These are phyloP conservation scores for Xerocomus potaroensis DNA, from an alignment of 768 basidiomycete genomes.

Conservation along the genomic window DNA sequence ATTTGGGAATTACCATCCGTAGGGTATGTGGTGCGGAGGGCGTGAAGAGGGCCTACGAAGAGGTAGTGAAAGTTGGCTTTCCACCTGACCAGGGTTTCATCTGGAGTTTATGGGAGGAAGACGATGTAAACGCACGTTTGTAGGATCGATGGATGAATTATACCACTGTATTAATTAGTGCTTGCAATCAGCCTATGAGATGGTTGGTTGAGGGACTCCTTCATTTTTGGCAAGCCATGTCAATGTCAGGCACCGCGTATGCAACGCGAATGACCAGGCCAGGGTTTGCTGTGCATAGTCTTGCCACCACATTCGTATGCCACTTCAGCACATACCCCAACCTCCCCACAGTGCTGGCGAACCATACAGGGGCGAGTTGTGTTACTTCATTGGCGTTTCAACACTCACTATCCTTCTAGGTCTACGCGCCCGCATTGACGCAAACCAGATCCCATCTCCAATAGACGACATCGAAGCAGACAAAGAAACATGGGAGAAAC, in stretches of 20 bases:
- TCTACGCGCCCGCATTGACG: slow-evolving; percentile 78
- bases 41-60: slow-evolving; percentile 48
- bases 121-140: slow-evolving; percentile 10
- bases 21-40: slow-evolving; percentile 42
- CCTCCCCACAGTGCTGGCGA: slow-evolving; percentile 59
- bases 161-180: too few relatives aligned
- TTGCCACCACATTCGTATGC: slow-evolving; percentile 12
- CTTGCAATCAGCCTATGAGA: too few relatives aligned
- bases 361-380: slow-evolving; percentile 37
- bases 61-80: slow-evolving; percentile 42
- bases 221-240: neutral
- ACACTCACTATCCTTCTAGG: slow-evolving; percentile 40
- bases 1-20: slow-evolving; percentile 51
- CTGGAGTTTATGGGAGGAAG: slow-evolving; percentile 62
- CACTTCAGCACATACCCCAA: slow-evolving; percentile 42
- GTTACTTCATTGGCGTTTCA: neutral
- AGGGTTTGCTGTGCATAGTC: neutral
- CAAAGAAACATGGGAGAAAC: slow-evolving; percentile 70
- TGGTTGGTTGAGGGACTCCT: neutral
- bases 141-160: neutral
- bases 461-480: slow-evolving; percentile 76
- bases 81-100: slow-evolving; percentile 54
- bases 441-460: slow-evolving; percentile 88
- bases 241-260: neutral
- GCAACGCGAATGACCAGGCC: neutral